These are phyloP conservation scores for Rhynchospora pubera DNA, from an alignment of 176 grass and related monocot species.

Conservation along the genomic window DNA sequence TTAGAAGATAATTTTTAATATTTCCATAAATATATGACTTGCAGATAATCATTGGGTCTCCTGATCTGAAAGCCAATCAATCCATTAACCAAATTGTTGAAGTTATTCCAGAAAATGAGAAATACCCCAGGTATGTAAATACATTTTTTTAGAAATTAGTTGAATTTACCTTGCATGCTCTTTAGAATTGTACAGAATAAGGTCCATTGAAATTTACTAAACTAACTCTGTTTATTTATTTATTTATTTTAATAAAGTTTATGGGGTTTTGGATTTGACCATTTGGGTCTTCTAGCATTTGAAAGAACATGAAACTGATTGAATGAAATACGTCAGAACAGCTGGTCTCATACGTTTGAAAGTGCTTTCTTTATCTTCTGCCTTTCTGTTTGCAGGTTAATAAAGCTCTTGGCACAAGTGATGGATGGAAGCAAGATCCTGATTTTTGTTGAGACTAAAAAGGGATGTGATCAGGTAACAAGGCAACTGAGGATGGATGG, in stretches of 20 bases:
- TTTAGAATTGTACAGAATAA: background rate
- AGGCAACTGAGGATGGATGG: conserved; percentile 98
- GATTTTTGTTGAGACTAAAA: conserved; percentile 98
- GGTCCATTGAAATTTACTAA: background rate
- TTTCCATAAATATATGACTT: conserved; percentile 20
- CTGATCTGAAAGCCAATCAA: conserved; percentile 97
- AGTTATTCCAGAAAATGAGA: conserved; percentile 85
- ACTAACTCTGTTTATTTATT: background rate
- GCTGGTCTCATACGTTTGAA: background rate
- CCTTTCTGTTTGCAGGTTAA: conserved; percentile 38
- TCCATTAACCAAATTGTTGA: conserved; percentile 93
- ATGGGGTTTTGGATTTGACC: background rate
- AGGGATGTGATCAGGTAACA: conserved; percentile 83
- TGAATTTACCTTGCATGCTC: background rate
- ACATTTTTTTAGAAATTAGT: background rate
- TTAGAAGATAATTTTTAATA: background rate
- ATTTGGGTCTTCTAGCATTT: background rate
- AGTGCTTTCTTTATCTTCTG: background rate
- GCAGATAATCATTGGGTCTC: conserved; percentile 83
- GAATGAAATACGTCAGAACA: background rate
- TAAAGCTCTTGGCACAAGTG: conserved; percentile 72
- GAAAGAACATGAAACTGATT: background rate
- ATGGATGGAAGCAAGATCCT: conserved; percentile 91
- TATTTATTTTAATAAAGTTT: background rate
- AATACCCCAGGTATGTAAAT: conserved; percentile 62